Percentiles rank a stretch among this genome's conserved stretches.
Conservation (phyloP, 306 rosid species). For the Neltuma alba region DNA sequence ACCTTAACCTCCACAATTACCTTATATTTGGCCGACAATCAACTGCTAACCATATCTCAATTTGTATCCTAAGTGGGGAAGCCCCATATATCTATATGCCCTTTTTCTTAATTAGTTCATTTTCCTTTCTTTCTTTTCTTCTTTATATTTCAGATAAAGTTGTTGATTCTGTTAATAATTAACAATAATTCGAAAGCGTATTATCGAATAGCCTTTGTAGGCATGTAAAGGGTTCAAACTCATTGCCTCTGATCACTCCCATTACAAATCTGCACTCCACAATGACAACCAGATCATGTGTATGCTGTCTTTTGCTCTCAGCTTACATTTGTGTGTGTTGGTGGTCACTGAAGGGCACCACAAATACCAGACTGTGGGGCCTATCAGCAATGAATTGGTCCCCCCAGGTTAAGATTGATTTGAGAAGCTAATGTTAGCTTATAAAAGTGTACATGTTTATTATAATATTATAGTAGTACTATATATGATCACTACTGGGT, state of each 20-base stretch:
- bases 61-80: constrained; percentile 33
- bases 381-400: constrained; percentile 26
- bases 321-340: constrained; percentile 30
- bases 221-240: constrained; percentile 51
- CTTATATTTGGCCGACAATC: constrained; percentile 24
- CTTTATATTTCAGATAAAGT: too few species aligned
- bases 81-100: neutral
- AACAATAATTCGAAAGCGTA: constrained; percentile 35
- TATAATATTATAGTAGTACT: neutral
- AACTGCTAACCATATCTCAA: constrained; percentile 26
- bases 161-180: constrained; percentile 27
- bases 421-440: constrained; percentile 18
- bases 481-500: neutral
- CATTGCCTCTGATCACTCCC: constrained; percentile 39
- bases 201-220: constrained; percentile 37
- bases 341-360: constrained; percentile 34
- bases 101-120: neutral
- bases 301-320: constrained; percentile 30
- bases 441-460: neutral
- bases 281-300: constrained; percentile 65
- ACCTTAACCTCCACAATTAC: neutral
- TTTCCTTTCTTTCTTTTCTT: constrained; percentile 12
- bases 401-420: constrained; percentile 3
- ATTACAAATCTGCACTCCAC: constrained; percentile 48
- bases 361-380: constrained; percentile 54